These are phyloP conservation scores for Areca catechu DNA, from an alignment of 176 grass and related monocot genomes.

Conservation along the genomic window DNA sequence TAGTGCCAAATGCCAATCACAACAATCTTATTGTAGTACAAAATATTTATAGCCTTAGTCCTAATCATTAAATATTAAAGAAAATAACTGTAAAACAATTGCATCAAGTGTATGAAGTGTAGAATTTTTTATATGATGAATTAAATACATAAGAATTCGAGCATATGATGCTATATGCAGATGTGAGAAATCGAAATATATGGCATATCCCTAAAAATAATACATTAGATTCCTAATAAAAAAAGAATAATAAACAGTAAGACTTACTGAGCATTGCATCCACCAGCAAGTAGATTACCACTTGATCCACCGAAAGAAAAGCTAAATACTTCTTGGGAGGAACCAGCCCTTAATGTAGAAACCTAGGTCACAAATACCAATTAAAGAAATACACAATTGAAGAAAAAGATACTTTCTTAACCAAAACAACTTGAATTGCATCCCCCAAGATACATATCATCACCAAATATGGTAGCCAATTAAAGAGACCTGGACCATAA, in stretches of 20 bases:
- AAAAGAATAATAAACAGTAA: not conserved
- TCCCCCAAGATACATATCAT: not conserved
- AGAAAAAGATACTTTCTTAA: not conserved
- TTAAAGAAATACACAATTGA: constrained; percentile 1
- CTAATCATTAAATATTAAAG: too few relatives aligned
- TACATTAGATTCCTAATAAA: not conserved
- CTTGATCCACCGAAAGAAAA: constrained; percentile 80
- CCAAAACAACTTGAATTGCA: not conserved
- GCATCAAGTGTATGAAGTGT: too few relatives aligned
- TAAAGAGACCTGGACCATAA: too few relatives aligned
- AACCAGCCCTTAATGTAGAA: constrained; percentile 51
- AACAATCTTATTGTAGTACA: too few relatives aligned
- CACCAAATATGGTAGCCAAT: too few relatives aligned
- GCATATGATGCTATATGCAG: too few relatives aligned
- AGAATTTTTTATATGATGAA: too few relatives aligned
- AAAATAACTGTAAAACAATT: too few relatives aligned
- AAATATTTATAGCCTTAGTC: too few relatives aligned
- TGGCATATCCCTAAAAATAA: not conserved
- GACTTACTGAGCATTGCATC: constrained; percentile 60
- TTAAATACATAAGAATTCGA: too few relatives aligned
- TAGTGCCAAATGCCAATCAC: too few relatives aligned
- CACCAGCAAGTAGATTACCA: constrained; percentile 69
- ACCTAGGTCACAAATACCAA: constrained; percentile 26
- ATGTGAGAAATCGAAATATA: too few relatives aligned
- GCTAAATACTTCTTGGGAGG: constrained; percentile 75